phyloP scores from a whole-genome alignment of 1,284 basidiomycete genomes.

The Cutaneotrichosporon sp. region DNA sequence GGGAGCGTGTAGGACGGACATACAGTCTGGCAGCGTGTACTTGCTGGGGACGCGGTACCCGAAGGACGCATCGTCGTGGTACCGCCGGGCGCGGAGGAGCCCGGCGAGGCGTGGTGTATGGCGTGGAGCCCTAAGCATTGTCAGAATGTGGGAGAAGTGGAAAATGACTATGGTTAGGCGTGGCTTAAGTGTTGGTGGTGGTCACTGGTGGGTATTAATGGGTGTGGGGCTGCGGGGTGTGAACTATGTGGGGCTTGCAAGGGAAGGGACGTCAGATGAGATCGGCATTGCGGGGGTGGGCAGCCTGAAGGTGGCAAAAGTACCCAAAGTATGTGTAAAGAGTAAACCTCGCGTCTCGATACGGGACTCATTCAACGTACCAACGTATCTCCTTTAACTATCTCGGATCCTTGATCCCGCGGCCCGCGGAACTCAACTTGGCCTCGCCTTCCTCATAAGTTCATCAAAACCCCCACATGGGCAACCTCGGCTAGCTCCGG shows the following conservation, averaged over 20 bases:
- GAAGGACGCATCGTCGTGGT: conserved; percentile 75
- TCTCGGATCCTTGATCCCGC: conserved; percentile 4
- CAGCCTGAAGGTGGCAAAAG: not conserved
- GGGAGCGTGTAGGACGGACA: conserved; percentile 41
- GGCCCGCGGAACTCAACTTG: conserved; percentile 11
- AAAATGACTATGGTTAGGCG: not conserved
- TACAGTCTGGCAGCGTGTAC: conserved; percentile 73
- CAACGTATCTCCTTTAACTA: no score
- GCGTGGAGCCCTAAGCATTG: conserved; percentile 22
- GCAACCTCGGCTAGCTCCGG: not conserved
- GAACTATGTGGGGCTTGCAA: not conserved
- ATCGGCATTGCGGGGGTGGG: no score
- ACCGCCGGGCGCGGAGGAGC: conserved; percentile 41
- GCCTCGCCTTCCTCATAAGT: no score
- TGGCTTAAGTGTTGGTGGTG: not conserved
- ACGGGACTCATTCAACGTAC: no score
- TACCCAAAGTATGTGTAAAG: no score
- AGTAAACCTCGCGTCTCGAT: not conserved
- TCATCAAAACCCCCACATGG: no score
- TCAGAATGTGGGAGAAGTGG: not conserved
- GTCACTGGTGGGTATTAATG: not conserved
- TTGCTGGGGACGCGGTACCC: conserved; percentile 68
- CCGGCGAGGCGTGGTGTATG: conserved; percentile 5
- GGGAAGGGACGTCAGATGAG: no score
- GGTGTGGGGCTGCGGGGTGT: not conserved